Percentiles rank a stretch among this genome's conserved stretches.
phyloP scores from a whole-genome alignment of 176 grass and related monocot genomes.

The Elymus sibiricus region DNA sequence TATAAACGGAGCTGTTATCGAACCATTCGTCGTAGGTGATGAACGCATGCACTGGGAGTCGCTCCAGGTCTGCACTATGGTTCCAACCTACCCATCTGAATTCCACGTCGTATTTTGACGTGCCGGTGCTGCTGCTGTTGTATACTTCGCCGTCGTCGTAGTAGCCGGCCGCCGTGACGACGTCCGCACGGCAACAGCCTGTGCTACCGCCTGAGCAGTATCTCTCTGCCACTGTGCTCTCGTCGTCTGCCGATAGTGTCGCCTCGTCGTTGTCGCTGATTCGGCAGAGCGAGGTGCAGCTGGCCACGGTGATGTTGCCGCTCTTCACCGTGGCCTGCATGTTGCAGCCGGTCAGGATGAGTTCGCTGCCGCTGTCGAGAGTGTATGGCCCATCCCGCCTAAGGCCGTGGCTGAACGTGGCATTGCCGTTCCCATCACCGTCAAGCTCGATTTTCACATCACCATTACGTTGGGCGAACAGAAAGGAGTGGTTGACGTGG shows the following conservation, averaged over 20 bases:
- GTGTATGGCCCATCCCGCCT: not conserved
- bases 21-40: not conserved
- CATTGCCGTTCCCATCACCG: not conserved
- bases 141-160: rapidly evolving
- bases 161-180: not conserved
- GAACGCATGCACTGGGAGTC: not conserved
- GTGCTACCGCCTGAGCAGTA: not conserved
- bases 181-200: not conserved
- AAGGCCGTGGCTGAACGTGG: not conserved
- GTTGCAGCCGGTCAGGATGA: not conserved
- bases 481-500: rapidly evolving
- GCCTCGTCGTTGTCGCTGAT: no score
- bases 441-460: not conserved
- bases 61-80: not conserved
- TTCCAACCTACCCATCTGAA: not conserved
- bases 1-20: not conserved
- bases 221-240: no score
- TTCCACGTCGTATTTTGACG: not conserved
- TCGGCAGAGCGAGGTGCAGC: not conserved
- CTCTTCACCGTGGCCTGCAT: not conserved
- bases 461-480: not conserved
- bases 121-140: not conserved
- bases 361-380: not conserved
- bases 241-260: no score
- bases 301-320: not conserved